Percentiles rank a stretch among this genome's conserved stretches.
phyloP scores from a whole-genome alignment of 495 filamentous ascomycete genomes.

The Aspergillus asperescens region DNA sequence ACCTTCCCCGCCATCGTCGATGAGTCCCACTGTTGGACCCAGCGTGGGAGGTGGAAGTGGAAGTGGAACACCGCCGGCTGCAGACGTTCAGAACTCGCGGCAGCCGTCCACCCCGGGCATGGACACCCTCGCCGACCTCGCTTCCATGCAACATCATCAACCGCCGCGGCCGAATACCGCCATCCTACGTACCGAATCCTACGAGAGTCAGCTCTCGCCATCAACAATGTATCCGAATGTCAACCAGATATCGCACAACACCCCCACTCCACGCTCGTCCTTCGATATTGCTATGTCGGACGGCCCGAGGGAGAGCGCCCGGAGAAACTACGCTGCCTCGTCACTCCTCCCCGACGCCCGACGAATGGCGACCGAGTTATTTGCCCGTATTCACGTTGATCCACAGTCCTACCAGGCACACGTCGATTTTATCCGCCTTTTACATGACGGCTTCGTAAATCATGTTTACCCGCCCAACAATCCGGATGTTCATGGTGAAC shows the following conservation, averaged over 20 bases:
- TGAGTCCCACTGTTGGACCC: constrained; percentile 23
- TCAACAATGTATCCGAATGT: constrained; percentile 43
- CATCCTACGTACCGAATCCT: constrained; percentile 43
- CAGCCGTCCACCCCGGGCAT: constrained; percentile 56
- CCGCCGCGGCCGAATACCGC: constrained; percentile 42
- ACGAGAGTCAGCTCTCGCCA: constrained; percentile 47
- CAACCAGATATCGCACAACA: constrained; percentile 48
- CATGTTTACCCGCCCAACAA: constrained; percentile 48
- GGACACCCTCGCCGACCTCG: constrained; percentile 62
- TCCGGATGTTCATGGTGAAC: constrained; percentile 41
- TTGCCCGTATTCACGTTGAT: constrained; percentile 52
- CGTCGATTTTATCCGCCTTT: constrained; percentile 55
- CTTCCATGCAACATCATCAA: constrained; percentile 62
- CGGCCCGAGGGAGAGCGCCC: constrained; percentile 42
- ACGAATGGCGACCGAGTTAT: constrained; percentile 47
- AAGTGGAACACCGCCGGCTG: constrained; percentile 33
- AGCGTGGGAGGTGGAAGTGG: constrained; percentile 30
- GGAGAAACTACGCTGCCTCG: constrained; percentile 43
- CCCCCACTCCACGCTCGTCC: constrained; percentile 48
- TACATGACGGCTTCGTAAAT: constrained; percentile 59
- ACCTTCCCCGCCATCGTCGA: constrained; percentile 26
- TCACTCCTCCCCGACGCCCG: constrained; percentile 53
- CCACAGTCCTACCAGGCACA: constrained; percentile 63
- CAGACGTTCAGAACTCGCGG: constrained; percentile 32
- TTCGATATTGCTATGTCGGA: constrained; percentile 56